phyloP scores from a whole-genome alignment of 352 stramenopile genomes.

The Globisporangium viniferum region DNA sequence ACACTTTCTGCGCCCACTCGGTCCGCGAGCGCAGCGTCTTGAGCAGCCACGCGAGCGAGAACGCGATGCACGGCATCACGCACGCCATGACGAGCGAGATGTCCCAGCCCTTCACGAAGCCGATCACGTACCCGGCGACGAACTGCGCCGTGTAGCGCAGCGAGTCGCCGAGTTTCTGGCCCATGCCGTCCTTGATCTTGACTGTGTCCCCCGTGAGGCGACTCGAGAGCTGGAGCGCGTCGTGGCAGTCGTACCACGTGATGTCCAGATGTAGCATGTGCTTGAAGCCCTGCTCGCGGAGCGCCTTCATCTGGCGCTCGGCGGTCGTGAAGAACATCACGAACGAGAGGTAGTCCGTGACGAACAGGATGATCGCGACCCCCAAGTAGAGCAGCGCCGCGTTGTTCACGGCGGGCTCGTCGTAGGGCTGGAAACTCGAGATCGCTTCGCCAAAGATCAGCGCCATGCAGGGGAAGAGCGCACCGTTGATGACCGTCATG shows the following conservation, averaged over 20 bases:
- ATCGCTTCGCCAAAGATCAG: conserved; percentile 49
- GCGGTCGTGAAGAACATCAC: conserved; percentile 26
- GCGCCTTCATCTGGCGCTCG: conserved; percentile 46
- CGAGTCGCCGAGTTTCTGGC: conserved; percentile 43
- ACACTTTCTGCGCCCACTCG: conserved; percentile 36
- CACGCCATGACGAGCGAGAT: conserved; percentile 41
- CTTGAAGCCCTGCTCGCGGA: conserved; percentile 27
- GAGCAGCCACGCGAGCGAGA: conserved; percentile 35
- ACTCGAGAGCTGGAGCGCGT: conserved; percentile 40
- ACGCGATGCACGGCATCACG: conserved; percentile 41
- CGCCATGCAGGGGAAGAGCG: conserved; percentile 48
- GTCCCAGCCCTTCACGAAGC: conserved; percentile 45
- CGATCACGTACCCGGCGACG: conserved; percentile 37
- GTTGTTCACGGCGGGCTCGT: conserved; percentile 27
- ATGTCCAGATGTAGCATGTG: conserved; percentile 58
- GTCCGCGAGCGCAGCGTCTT: conserved; percentile 19
- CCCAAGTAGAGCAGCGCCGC: conserved; percentile 27
- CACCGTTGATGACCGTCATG: conserved; percentile 36
- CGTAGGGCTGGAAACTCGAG: conserved; percentile 29
- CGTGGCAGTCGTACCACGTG: conserved; percentile 44
- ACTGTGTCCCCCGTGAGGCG: conserved; percentile 45
- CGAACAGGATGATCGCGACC: conserved; percentile 32
- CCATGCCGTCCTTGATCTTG: conserved; percentile 62
- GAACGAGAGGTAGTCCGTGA: conserved; percentile 30
- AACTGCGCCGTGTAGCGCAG: conserved; percentile 38